phyloP scores from a whole-genome alignment of 306 rosid species.

The Vigna mungo region DNA sequence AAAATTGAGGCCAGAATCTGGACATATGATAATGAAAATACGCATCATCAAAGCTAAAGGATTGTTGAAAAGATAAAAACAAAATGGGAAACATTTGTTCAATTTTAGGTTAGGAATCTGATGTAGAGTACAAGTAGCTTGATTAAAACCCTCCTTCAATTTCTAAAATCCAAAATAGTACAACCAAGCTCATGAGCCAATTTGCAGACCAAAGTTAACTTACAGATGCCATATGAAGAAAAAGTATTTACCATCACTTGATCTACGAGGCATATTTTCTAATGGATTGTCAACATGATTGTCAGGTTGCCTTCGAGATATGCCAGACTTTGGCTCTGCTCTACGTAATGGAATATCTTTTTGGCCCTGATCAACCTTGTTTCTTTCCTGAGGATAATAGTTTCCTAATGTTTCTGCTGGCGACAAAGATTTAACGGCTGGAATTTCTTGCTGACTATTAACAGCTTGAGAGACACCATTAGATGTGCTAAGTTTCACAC shows the following conservation, averaged over 20 bases:
- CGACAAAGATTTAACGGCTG: conserved; percentile 48
- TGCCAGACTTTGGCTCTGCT: conserved; percentile 51
- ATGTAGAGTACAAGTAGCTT: conserved; percentile 1
- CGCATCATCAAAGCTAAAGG: conserved; percentile 4
- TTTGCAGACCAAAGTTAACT: not conserved
- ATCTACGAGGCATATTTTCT: conserved; percentile 57
- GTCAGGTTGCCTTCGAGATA: conserved; percentile 54
- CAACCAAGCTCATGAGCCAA: conserved; percentile 28
- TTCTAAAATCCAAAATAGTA: conserved; percentile 32
- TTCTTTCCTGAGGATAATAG: conserved; percentile 41
- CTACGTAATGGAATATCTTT: conserved; percentile 54
- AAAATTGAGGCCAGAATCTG: conserved; percentile 14
- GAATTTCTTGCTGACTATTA: conserved; percentile 51
- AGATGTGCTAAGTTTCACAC: conserved; percentile 62
- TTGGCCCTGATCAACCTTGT: conserved; percentile 49
- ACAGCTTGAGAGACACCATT: conserved; percentile 47
- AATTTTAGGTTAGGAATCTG: conserved; percentile 2
- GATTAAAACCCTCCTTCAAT: conserved; percentile 21
- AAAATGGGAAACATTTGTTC: conserved; percentile 14
- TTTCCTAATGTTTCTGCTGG: conserved; percentile 52
- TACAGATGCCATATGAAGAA: conserved; percentile 32
- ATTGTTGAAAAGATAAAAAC: conserved; percentile 30
- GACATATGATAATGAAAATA: conserved; percentile 19
- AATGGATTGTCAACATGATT: conserved; percentile 52
- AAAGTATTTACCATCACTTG: conserved; percentile 61